Conservation (phyloP, 1,139 yeast genomes). For the Wickerhamomyces sp. region DNA sequence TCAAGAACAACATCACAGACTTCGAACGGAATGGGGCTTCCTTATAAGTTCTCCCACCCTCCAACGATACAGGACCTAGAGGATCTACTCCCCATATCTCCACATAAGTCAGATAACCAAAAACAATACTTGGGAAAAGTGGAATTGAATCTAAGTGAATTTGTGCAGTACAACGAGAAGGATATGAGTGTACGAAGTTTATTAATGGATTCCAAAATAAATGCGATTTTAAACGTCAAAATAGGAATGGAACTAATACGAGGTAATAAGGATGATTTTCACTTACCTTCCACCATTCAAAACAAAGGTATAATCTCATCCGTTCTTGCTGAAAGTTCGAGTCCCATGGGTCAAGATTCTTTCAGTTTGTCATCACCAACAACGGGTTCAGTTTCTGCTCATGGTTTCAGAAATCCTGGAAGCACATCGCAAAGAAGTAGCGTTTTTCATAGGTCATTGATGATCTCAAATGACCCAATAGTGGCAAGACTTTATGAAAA, state of each 20-base stretch:
- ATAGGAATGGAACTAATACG: slow-evolving; percentile 40
- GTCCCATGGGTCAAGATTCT: background rate
- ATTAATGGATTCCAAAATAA: slow-evolving; percentile 72
- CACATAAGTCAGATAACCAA: slow-evolving; percentile 1
- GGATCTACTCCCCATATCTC: background rate
- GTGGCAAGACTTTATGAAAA: slow-evolving; percentile 51
- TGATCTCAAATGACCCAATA: slow-evolving; percentile 42
- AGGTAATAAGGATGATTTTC: slow-evolving; percentile 33
- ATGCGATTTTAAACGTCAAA: slow-evolving; percentile 60
- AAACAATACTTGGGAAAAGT: slow-evolving; percentile 51
- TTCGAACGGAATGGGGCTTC: background rate
- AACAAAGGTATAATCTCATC: slow-evolving; percentile 13
- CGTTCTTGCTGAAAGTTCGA: slow-evolving; percentile 6
- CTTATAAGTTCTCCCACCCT: background rate
- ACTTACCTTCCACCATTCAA: slow-evolving; percentile 15
- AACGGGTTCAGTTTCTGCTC: background rate
- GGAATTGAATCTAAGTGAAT: slow-evolving; percentile 68
- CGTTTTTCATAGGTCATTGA: slow-evolving; percentile 8
- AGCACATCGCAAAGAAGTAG: slow-evolving; percentile 7
- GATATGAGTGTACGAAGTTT: slow-evolving; percentile 58
- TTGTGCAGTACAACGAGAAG: slow-evolving; percentile 49
- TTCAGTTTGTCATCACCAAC: background rate
- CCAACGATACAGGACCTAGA: background rate
- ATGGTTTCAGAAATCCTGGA: background rate
- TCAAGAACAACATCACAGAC: background rate